Base-by-base conservation (phyloP, 106 monocot genomes). In the Dactylorhiza incarnata region DNA sequence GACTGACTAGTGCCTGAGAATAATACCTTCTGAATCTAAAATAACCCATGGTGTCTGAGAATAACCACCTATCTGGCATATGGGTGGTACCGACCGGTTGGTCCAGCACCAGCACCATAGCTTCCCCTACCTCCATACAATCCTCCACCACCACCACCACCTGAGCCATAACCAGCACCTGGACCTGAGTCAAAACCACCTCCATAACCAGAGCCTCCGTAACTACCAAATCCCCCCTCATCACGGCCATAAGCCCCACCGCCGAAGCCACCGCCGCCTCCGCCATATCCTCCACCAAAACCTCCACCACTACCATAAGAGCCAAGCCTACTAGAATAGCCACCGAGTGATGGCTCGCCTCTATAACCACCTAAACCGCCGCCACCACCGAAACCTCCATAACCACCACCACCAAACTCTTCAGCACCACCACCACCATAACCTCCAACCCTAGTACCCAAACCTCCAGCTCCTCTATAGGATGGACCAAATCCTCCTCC, bases 71-170 rank as follows among this genome's bases (percentile, higher is more conserved):
- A 95, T 67, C 95, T 82, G 63, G 73, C 84, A 84, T 95, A 95
- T 26, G 95, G 95, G 79, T 95, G 91, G 68, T 95, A 91, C 48
- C 95, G 85, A 52, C 82, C 86, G 52, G 81, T 49, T 61, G 83
- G 81, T 48, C 76, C 82, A 77, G 87, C 81, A 67, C 81, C 76
- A 53, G 76, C 68, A 45, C 82, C 84, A 78, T 81, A 83, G 37
- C 86, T 86, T 80, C 84, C 88, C 43, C 95, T 90, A 90, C 79
- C 73, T 61, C 89, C 88, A 84, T 91, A 91, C 0, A 81, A 78
- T 43, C 85, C 88, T 72, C 81, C 79, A 47, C 82, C 65, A 12
- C 65, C 65, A 29, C 65, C 65, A 11, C 12, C 51, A 1, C 12
- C 81, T 49, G 83, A 76, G 54, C 90, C 92, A 87, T 78, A 89